These are phyloP conservation scores for Hericium rajendrae DNA, from an alignment of 768 basidiomycete genomes.

Conservation along the genomic window DNA sequence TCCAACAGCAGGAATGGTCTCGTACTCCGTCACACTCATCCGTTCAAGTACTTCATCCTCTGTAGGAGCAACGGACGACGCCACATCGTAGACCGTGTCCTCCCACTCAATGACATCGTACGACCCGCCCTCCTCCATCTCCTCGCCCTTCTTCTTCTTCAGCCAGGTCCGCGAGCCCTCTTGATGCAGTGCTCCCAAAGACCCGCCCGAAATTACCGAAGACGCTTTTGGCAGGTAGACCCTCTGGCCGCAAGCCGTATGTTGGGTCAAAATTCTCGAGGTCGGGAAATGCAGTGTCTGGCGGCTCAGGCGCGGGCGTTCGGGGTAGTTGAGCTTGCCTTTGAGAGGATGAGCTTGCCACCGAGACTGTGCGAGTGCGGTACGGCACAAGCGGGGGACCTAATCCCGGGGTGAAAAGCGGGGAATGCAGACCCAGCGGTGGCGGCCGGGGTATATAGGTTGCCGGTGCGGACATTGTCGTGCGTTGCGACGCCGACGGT, in stretches of 20 bases:
- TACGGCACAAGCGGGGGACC: slow-evolving; percentile 1
- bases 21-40: slow-evolving; percentile 55
- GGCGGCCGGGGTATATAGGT: neutral
- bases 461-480: slow-evolving; percentile 8
- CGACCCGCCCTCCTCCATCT: slow-evolving; percentile 29
- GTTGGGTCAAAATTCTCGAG: slow-evolving; percentile 93
- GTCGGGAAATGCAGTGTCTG: slow-evolving; percentile 37
- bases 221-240: slow-evolving; percentile 73
- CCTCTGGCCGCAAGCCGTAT: slow-evolving; percentile 90
- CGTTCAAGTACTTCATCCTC: slow-evolving; percentile 22
- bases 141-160: slow-evolving; percentile 49
- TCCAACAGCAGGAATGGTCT: slow-evolving; percentile 86
- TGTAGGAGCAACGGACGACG: slow-evolving; percentile 32
- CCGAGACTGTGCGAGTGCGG: slow-evolving; percentile 7
- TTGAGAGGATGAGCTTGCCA: slow-evolving; percentile 13
- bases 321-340: slow-evolving; percentile 10
- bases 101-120: slow-evolving; percentile 70
- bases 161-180: slow-evolving; percentile 66
- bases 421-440: neutral
- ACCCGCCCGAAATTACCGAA: slow-evolving; percentile 73
- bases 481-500: slow-evolving; percentile 7
- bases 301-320: slow-evolving; percentile 19
- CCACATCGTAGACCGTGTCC: slow-evolving; percentile 38
- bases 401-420: neutral
- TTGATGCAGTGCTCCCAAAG: slow-evolving; percentile 49